Evolutionary conservation across 805 yeast genomes (phyloP).

Genomic region (Ogataea trehaloabstinens): DNA sequence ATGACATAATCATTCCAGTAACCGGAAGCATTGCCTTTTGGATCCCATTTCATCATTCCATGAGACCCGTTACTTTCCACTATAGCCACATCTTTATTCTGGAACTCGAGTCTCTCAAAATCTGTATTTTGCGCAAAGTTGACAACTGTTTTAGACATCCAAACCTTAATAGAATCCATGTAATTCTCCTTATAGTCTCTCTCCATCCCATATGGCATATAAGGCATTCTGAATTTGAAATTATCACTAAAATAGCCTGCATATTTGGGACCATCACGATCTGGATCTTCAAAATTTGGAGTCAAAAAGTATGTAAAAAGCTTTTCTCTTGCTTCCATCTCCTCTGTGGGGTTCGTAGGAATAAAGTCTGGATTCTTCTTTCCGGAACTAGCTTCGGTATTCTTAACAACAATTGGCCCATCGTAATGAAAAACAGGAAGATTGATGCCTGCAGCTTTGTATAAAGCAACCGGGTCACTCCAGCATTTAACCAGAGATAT

Average conservation of each 20-base stretch:
- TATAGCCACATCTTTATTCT: constrained; percentile 1
- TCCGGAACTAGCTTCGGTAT: neutral
- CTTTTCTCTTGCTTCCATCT: constrained; percentile 3
- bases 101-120: constrained; percentile 1
- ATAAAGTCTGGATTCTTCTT: neutral
- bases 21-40: constrained; percentile 2
- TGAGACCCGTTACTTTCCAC: constrained; percentile 6
- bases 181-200: neutral
- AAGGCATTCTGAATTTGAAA: constrained; percentile 4
- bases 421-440: constrained; percentile 4
- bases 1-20: constrained; percentile 8
- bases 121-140: constrained; percentile 2
- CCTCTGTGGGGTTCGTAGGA: neutral
- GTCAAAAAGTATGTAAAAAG: constrained; percentile 2
- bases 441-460: constrained; percentile 5
- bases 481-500: constrained; percentile 4
- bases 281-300: constrained; percentile 4
- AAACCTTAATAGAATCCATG: constrained; percentile 1
- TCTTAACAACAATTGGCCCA: constrained; percentile 1
- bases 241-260: neutral
- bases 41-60: constrained; percentile 5
- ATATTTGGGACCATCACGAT: constrained; percentile 5
- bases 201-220: constrained; percentile 4
- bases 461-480: constrained; percentile 5
- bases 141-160: constrained; percentile 5